phyloP scores from a whole-genome alignment of 495 filamentous ascomycete genomes.

The Daldinia bambusicola region DNA sequence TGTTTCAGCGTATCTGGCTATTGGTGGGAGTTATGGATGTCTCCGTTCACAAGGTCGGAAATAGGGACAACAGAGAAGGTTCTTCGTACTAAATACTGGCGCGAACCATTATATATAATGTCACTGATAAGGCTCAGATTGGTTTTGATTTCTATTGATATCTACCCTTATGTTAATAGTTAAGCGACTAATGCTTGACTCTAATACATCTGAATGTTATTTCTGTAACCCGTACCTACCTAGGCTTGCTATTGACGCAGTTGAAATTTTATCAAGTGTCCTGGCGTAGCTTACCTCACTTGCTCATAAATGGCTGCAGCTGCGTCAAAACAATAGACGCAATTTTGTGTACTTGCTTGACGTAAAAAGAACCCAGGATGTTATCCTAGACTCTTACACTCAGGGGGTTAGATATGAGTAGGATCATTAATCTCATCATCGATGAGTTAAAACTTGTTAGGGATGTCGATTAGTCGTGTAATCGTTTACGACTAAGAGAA shows the following conservation, averaged over 20 bases:
- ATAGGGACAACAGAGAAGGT: neutral
- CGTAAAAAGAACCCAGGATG: neutral
- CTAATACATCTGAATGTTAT: no score
- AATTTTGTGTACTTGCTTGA: neutral
- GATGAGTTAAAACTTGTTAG: neutral
- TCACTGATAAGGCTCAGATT: neutral
- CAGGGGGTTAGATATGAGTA: neutral
- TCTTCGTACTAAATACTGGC: neutral
- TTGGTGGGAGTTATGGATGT: neutral
- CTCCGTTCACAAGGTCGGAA: neutral
- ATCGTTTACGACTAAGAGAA: neutral
- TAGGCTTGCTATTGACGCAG: neutral
- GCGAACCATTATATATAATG: neutral
- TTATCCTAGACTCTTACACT: neutral
- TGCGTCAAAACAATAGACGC: no score
- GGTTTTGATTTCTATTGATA: neutral
- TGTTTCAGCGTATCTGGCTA: conserved; percentile 11
- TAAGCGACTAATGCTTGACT: neutral
- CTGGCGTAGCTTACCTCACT: neutral
- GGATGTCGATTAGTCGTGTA: neutral
- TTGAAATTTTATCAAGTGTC: no score
- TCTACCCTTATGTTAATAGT: neutral
- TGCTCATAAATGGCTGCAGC: no score
- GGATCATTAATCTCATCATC: neutral
- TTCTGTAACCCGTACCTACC: no score